These are phyloP conservation scores for Cyberlindnera petersonii DNA, from an alignment of 805 yeast species.

Conservation along the genomic window DNA sequence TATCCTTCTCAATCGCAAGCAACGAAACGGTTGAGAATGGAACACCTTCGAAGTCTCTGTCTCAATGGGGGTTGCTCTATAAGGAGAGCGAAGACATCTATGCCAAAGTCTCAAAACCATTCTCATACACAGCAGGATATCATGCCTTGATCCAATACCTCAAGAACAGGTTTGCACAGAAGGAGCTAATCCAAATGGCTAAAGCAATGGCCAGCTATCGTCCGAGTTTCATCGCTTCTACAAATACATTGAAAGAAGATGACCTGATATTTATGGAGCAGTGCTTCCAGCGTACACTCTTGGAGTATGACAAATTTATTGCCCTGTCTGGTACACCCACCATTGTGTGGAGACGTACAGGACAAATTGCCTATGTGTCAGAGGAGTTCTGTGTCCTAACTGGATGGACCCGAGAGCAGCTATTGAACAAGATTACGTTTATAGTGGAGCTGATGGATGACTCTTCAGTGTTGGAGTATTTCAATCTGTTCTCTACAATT, in stretches of 20 bases:
- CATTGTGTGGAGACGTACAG: conserved; percentile 92
- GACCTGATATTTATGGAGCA: conserved; percentile 95
- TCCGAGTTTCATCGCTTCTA: conserved; percentile 90
- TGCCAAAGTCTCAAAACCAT: conserved; percentile 68
- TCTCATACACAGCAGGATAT: conserved; percentile 86
- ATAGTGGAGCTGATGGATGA: conserved; percentile 85
- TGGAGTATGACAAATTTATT: conserved; percentile 85
- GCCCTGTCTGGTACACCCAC: conserved; percentile 90
- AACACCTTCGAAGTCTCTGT: conserved; percentile 8
- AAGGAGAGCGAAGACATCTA: conserved; percentile 78
- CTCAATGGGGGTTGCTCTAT: conserved; percentile 39
- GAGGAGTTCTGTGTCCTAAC: conserved; percentile 87
- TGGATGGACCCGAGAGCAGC: conserved; percentile 78
- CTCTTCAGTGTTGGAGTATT: conserved; percentile 79
- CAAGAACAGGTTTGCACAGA: conserved; percentile 62
- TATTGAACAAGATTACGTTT: conserved; percentile 64
- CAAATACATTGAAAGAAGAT: conserved; percentile 81
- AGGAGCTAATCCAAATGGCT: conserved; percentile 75
- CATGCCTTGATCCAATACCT: conserved; percentile 76
- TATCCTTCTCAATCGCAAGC: conserved; percentile 28
- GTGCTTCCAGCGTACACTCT: conserved; percentile 86
- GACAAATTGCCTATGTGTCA: conserved; percentile 93
- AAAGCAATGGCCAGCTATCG: conserved; percentile 85
- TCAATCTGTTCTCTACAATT: conserved; percentile 74
- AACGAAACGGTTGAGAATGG: conserved; percentile 18